These are phyloP conservation scores for Tylopilus sp. DNA, from an alignment of 768 basidiomycete genomes.

Conservation along the genomic window DNA sequence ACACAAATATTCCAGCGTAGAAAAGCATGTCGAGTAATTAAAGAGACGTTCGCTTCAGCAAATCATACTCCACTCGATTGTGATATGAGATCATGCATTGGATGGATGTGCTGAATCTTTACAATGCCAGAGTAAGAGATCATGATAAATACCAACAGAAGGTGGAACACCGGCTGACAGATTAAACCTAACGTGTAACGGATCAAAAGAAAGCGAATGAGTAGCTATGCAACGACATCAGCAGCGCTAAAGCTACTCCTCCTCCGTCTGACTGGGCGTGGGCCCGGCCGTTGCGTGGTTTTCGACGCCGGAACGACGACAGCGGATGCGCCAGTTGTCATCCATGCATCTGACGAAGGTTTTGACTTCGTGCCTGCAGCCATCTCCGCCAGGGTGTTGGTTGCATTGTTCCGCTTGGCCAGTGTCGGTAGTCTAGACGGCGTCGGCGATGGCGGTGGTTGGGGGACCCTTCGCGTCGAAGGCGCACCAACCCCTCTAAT, in stretches of 20 bases:
- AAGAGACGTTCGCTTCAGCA: background rate
- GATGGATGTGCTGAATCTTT: conserved; percentile 26
- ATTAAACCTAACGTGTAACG: conserved; percentile 4
- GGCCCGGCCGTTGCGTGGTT: conserved; percentile 61
- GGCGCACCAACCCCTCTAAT: conserved; percentile 31
- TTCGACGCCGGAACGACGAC: conserved; percentile 73
- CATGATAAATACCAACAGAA: conserved; percentile 28
- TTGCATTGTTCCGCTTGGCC: conserved; percentile 47
- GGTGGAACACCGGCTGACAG: conserved; percentile 4
- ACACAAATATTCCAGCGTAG: conserved; percentile 65
- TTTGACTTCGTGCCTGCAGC: conserved; percentile 37
- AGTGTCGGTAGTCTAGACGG: conserved; percentile 79
- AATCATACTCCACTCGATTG: conserved; percentile 6
- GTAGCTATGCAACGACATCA: conserved; percentile 69
- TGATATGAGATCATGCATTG: conserved; percentile 4
- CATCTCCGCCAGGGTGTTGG: conserved; percentile 50
- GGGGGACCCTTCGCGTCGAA: conserved; percentile 35
- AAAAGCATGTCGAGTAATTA: background rate
- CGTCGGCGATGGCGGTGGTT: conserved; percentile 58
- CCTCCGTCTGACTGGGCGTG: conserved; percentile 69
- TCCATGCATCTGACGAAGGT: conserved; percentile 62
- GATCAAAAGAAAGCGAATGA: conserved; percentile 14
- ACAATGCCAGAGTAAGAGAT: conserved; percentile 26
- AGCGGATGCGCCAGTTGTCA: conserved; percentile 63
- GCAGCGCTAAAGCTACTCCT: conserved; percentile 87